Evolutionary conservation across 495 filamentous ascomycete species (phyloP).

Genomic region (Penicillium steckii): DNA sequence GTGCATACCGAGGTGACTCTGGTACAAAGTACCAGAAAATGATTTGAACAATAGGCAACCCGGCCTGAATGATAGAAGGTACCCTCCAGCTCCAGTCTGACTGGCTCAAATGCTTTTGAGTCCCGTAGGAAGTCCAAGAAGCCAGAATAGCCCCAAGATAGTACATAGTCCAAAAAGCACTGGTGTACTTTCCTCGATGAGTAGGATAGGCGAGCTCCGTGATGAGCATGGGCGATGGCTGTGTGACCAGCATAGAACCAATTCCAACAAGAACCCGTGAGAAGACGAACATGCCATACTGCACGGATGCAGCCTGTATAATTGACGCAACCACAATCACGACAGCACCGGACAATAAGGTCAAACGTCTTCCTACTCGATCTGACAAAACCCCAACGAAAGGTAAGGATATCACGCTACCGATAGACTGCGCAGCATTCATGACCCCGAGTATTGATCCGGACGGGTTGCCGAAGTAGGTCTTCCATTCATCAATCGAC

Average conservation of each 20-base stretch:
- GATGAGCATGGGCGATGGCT: slow-evolving; percentile 58
- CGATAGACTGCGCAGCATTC: slow-evolving; percentile 63
- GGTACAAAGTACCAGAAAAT: slow-evolving; percentile 40
- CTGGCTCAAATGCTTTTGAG: slow-evolving; percentile 23
- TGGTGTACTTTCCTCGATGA: slow-evolving; percentile 60
- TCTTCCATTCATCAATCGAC: slow-evolving; percentile 10
- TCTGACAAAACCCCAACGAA: slow-evolving; percentile 17
- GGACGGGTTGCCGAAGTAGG: slow-evolving; percentile 8
- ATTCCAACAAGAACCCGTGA: slow-evolving; percentile 33
- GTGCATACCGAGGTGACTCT: slow-evolving; percentile 41
- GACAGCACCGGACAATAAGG: slow-evolving; percentile 12
- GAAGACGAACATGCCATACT: slow-evolving; percentile 30
- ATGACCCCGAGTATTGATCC: slow-evolving; percentile 53
- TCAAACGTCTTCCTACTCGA: slow-evolving; percentile 14
- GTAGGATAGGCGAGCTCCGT: slow-evolving; percentile 63
- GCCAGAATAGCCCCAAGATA: slow-evolving; percentile 55
- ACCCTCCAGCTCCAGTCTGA: slow-evolving; percentile 47
- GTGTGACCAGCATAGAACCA: slow-evolving; percentile 27
- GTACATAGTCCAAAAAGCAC: slow-evolving; percentile 53
- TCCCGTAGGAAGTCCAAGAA: slow-evolving; percentile 29
- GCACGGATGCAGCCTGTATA: slow-evolving; percentile 26
- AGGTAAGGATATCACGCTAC: slow-evolving; percentile 43
- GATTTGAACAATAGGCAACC: slow-evolving; percentile 41
- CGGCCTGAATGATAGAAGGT: slow-evolving; percentile 42
- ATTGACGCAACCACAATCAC: slow-evolving; percentile 12